Evolutionary conservation across 345 rosid species (phyloP).

Genomic region (Linum usitatissimum): DNA sequence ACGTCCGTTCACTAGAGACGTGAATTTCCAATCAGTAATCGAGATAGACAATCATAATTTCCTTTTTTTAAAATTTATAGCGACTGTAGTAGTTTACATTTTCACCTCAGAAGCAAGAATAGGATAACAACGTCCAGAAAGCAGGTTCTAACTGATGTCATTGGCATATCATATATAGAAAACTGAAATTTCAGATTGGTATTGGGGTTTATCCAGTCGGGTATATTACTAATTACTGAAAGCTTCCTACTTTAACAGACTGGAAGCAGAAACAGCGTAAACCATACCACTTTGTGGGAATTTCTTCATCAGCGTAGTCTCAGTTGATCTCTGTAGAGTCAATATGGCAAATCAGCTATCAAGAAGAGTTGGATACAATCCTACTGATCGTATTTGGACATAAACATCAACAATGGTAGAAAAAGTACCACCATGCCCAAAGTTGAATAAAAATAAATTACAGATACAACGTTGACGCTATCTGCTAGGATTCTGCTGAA

Average conservation of each 20-base stretch:
- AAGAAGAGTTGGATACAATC: neutral
- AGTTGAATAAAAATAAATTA: neutral
- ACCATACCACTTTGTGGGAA: conserved; percentile 35
- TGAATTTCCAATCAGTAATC: neutral
- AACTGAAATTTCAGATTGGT: neutral
- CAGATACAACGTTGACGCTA: neutral
- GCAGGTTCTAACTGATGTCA: neutral
- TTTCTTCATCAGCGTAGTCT: conserved; percentile 33
- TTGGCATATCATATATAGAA: neutral
- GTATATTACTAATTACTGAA: neutral
- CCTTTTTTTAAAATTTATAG: neutral
- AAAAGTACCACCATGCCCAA: neutral
- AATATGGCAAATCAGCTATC: conserved; percentile 4
- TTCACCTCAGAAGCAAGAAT: neutral
- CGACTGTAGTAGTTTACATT: too few relatives aligned
- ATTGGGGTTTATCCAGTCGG: neutral
- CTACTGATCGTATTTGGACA: neutral
- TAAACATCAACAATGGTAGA: neutral
- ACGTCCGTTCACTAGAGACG: neutral
- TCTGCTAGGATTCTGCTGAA: neutral
- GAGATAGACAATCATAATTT: neutral
- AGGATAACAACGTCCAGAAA: neutral
- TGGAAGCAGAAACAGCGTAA: neutral
- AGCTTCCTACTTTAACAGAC: neutral
- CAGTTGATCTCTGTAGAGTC: conserved; percentile 44